Evolutionary conservation across 2,329 filamentous ascomycete genomes (phyloP), one percentile per base, ranked within the genome.

Genomic region (Microdochium bolleyi): DNA sequence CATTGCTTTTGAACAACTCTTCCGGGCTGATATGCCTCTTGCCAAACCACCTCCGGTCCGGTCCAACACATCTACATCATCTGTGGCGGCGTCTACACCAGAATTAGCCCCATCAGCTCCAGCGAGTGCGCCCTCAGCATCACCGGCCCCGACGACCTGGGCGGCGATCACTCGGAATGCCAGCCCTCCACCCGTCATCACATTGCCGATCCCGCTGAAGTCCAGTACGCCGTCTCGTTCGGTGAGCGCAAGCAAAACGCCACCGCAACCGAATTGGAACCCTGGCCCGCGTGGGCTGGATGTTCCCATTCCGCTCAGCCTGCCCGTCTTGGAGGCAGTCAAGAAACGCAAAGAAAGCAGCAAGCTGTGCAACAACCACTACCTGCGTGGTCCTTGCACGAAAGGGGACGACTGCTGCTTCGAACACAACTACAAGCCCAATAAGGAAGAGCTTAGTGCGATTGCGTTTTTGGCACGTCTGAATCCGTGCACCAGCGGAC

Each of bases 351-450:
- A 75, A 52, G 76, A 76, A 30, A 68, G 66, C 57, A 73, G 77
- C 55, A 84, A 84, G 64, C 67, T 83, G 8, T 85, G 82, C 70
- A 84, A 84, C 62, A 81, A 81, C 49, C 78, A 82, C 60, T 84
- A 80, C 60, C 71, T 85, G 27, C 72, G 79, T 19, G 80, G 79
- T 0, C 76, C 76, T 1, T 85, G 82, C 58, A 62, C 70, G 49
- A 83, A 82, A 58, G 73, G 72, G 10, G 69, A 74, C n/a, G 67
- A 70, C 4, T 85, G 82, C 65, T 70, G 67, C 50, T 85, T 83
- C 59, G 76, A 79, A 54, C 82, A 85, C 63, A 68, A 75, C 48
- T 77, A 82, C 60, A 75, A 70, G 56, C 73, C 77, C 2, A 75
- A 70, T 4, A 66, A 71, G 22, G 79, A 83, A 2, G 81, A 85